A percentile compares a stretch with the other conserved stretches of the same genome.
Evolutionary conservation across 176 grass and related monocot genomes (phyloP).

Genomic region (Aechmea fasciata): DNA sequence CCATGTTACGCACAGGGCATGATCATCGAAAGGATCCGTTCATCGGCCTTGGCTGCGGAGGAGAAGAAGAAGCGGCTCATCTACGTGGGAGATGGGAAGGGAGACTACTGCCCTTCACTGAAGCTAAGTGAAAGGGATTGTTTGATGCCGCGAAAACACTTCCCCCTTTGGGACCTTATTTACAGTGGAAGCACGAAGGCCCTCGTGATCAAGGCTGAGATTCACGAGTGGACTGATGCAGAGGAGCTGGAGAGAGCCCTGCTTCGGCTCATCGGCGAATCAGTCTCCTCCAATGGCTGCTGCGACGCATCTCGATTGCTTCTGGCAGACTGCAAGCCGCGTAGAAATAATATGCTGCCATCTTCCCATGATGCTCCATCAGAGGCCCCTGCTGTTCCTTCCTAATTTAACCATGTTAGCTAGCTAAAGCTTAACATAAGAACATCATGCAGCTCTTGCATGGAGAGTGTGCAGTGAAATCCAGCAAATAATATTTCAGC

Average conservation of each 20-base stretch:
- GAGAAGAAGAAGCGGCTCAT: constrained; percentile 28
- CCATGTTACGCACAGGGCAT: constrained; percentile 35
- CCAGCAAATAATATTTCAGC: too few species aligned
- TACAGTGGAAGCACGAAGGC: constrained; percentile 29
- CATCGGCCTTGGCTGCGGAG: neutral
- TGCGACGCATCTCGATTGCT: neutral
- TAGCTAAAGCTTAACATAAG: neutral
- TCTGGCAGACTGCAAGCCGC: neutral
- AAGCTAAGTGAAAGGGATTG: constrained; percentile 58
- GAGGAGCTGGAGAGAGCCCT: constrained; percentile 42
- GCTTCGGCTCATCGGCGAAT: constrained; percentile 37
- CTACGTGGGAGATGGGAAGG: constrained; percentile 68
- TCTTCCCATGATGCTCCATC: neutral
- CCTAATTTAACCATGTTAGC: neutral
- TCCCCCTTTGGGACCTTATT: constrained; percentile 60
- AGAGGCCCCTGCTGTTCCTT: constrained; percentile 1
- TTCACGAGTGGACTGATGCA: constrained; percentile 47
- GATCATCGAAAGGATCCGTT: constrained; percentile 57
- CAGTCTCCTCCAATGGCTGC: neutral
- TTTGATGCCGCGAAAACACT: constrained; percentile 74
- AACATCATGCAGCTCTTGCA: neutral
- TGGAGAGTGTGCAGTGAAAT: too few species aligned
- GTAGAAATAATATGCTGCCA: neutral
- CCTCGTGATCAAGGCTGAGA: constrained; percentile 36
- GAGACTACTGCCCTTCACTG: constrained; percentile 66